Percentiles rank a stretch among this genome's conserved stretches.
phyloP scores from a whole-genome alignment of 2,329 filamentous ascomycete species.

The Colletotrichum magnum region DNA sequence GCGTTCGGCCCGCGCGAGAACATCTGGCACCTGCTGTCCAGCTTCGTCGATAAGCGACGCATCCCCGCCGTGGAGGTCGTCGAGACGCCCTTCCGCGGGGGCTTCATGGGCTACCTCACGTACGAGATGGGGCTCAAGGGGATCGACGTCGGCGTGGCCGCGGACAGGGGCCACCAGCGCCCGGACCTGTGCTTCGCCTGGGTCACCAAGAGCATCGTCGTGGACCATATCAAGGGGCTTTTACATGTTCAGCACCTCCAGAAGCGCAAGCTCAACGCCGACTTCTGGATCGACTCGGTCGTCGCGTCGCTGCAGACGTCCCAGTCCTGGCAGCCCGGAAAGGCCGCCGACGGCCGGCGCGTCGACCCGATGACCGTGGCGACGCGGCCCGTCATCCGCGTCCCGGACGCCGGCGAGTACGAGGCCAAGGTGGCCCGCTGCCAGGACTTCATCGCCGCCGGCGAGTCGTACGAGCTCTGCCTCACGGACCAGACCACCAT shows the following conservation, averaged over 20 bases:
- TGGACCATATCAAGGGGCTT: constrained; percentile 77
- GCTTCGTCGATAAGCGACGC: constrained; percentile 55
- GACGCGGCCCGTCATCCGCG: constrained; percentile 48
- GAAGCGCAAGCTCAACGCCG: constrained; percentile 40
- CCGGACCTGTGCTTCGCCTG: constrained; percentile 84
- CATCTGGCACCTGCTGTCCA: constrained; percentile 67
- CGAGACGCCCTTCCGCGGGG: constrained; percentile 78
- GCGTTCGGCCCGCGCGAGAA: constrained; percentile 47
- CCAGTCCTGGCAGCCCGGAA: constrained; percentile 48
- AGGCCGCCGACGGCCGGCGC: constrained; percentile 5
- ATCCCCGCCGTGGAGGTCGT: constrained; percentile 40
- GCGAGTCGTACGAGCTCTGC: constrained; percentile 89
- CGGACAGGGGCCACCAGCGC: constrained; percentile 55
- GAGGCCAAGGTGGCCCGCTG: constrained; percentile 77
- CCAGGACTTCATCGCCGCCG: constrained; percentile 79
- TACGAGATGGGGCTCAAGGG: constrained; percentile 84
- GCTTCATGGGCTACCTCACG: constrained; percentile 86
- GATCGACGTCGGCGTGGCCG: constrained; percentile 61
- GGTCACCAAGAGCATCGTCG: constrained; percentile 81
- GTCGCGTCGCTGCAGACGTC: constrained; percentile 51
- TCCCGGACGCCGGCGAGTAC: constrained; percentile 67
- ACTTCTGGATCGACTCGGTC: constrained; percentile 50
- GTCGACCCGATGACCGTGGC: constrained; percentile 26
- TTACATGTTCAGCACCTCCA: constrained; percentile 78
- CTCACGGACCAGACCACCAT: constrained; percentile 83